These are phyloP conservation scores for Lodderomyces margitis DNA, from an alignment of 1,139 yeast species.

Conservation along the genomic window DNA sequence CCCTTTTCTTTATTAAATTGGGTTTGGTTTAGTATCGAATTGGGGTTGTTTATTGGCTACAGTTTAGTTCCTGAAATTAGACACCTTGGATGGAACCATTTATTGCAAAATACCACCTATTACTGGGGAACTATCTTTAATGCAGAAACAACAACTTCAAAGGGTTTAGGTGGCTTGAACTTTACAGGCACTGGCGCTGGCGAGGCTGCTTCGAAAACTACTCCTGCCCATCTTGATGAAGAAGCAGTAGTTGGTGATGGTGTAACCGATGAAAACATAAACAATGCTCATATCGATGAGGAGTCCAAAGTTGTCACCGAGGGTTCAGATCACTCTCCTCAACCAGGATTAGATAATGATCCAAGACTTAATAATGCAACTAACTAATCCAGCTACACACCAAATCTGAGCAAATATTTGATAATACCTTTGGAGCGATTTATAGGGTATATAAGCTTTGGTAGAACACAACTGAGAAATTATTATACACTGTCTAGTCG, in stretches of 20 bases:
- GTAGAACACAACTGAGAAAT: no score
- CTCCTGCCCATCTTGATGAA: slow-evolving; percentile 2
- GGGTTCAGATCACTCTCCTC: background rate
- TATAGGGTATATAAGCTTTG: no score
- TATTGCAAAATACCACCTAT: slow-evolving; percentile 6
- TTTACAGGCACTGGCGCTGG: background rate
- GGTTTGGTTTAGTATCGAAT: slow-evolving; percentile 24
- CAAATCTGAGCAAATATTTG: background rate
- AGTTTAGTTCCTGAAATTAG: slow-evolving; percentile 23
- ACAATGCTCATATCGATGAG: background rate
- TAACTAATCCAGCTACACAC: background rate
- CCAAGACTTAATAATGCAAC: background rate
- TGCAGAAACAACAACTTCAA: background rate
- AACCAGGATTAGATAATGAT: background rate
- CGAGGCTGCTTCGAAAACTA: no score
- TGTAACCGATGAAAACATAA: background rate
- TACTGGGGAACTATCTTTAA: slow-evolving; percentile 10
- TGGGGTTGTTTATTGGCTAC: slow-evolving; percentile 22
- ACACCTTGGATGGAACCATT: slow-evolving; percentile 8
- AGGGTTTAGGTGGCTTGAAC: background rate
- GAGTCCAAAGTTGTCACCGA: background rate
- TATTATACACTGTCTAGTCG: no score
- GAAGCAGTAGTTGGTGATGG: background rate
- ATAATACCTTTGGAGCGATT: background rate
- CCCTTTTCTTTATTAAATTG: slow-evolving; percentile 31